Evolutionary conservation across 2,329 filamentous ascomycete genomes (phyloP), one percentile per base, ranked within the genome.

Genomic region (Paramyrothecium roridum): DNA sequence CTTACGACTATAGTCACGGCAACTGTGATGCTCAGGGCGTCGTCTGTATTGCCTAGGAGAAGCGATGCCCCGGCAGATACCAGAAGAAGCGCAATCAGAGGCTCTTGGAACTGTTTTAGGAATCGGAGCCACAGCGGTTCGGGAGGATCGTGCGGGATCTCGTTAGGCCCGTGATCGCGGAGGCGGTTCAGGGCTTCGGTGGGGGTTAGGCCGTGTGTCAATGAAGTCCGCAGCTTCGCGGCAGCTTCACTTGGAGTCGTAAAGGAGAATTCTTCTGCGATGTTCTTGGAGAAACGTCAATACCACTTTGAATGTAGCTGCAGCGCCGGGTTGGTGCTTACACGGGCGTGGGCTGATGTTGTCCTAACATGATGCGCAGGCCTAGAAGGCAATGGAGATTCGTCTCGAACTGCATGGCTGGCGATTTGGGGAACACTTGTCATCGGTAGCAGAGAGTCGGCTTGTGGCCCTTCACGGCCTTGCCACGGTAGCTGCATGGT

Each of bases 1-100:
- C 89, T 89, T 22, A 99, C 93, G 7, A 99, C 95, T 63, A 99
- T 99, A 23, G 93, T 96, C 21, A 99, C 95, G 2, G 95, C 95
- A 33, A 96, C 87, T 0, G 93, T 90, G 67, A 99, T 99, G 72
- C 93, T 98, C 65, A 99, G 77, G 7, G 93, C 93, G 75, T 99
- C 96, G 65, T 98, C 93, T 68, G 88, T 86, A 68, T 99, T 99
- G 52, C 93, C 92, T 72, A 99, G 88, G 47, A 98, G 73, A 50
- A 98, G 84, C 0, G 93, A 98, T 43, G 96, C 88, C 19, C 83
- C 88, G 1, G 95, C 93, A 3, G 95, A 98, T 8, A 86, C 89
- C 21, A 99, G 83, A 17, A 99, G 82, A n/a, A 99, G 82, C 21
- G 98, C 74, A 59, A 99, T 99, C 54, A 99, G 78, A 0, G 95